Evolutionary conservation across 257 asterid species (phyloP).

Genomic region (Haberlea rhodopensis): DNA sequence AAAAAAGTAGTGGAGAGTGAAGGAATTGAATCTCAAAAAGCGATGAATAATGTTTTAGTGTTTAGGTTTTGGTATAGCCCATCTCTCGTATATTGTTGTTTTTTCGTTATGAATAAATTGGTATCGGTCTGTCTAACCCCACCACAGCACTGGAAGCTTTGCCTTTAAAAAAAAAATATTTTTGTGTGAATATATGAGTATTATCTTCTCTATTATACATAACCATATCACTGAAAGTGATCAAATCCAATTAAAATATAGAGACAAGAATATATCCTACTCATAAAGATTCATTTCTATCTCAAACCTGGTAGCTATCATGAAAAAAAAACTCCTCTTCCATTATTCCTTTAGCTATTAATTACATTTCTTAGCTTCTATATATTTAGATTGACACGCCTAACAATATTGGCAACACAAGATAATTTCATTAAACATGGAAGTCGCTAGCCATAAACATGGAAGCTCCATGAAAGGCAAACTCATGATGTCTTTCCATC

Average conservation of each 20-base stretch:
- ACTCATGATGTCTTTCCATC: constrained; percentile 57
- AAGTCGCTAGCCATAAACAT: constrained; percentile 35
- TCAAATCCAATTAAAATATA: constrained; percentile 30
- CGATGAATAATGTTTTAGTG: no score
- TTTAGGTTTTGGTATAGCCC: no score
- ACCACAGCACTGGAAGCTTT: no score
- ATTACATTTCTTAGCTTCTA: not conserved
- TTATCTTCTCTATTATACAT: no score
- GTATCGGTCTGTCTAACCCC: no score
- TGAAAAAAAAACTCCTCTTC: not conserved
- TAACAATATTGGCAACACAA: not conserved
- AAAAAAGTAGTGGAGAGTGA: no score
- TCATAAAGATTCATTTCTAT: constrained; percentile 16
- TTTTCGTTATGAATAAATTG: no score
- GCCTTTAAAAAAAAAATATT: no score
- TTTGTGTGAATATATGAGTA: no score
- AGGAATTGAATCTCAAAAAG: no score
- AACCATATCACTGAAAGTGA: constrained; percentile 32
- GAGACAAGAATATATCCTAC: constrained; percentile 29
- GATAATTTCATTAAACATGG: constrained; percentile 28
- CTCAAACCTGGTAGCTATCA: not conserved
- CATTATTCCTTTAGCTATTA: not conserved
- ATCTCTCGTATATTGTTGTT: no score
- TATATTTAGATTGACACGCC: not conserved
- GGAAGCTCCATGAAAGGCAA: constrained; percentile 48